Conservation (phyloP, 2,329 filamentous ascomycete genomes). For the Rutstroemia sp. region DNA sequence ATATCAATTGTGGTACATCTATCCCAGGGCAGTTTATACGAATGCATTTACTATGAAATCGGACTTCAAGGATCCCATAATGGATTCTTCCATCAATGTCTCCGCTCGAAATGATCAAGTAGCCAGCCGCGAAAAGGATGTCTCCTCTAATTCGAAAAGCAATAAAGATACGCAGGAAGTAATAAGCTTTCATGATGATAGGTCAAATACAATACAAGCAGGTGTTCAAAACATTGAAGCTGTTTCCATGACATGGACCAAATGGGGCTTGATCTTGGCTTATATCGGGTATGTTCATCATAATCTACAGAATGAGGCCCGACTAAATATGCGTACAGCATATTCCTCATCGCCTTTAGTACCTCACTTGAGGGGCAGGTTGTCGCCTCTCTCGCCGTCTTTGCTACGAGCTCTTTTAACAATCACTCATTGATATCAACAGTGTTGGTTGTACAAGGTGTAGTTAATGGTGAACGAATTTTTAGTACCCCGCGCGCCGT, state of each 20-base stretch:
- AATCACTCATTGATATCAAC: slow-evolving; percentile 40
- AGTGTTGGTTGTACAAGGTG: slow-evolving; percentile 3
- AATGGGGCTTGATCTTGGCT: slow-evolving; percentile 18
- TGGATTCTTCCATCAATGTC: no score
- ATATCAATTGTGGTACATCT: no score
- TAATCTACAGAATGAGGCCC: not conserved
- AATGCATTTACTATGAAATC: no score
- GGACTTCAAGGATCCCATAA: no score
- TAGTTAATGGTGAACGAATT: not conserved
- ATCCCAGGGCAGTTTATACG: no score
- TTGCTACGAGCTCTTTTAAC: slow-evolving; percentile 38
- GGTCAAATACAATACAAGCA: slow-evolving; percentile 1
- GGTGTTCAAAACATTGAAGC: slow-evolving; percentile 22
- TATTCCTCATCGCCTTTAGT: slow-evolving; percentile 31
- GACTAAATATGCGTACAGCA: slow-evolving; percentile 35
- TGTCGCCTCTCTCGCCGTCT: slow-evolving; percentile 36
- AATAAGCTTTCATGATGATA: not conserved
- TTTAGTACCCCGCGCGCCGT: slow-evolving; percentile 22
- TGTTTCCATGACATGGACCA: slow-evolving; percentile 19
- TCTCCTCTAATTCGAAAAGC: not conserved
- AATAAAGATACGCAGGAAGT: not conserved
- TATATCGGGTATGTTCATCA: slow-evolving; percentile 14
- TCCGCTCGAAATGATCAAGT: not conserved
- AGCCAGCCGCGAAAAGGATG: not conserved
- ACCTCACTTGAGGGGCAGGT: slow-evolving; percentile 9